A percentile compares a stretch with the other conserved stretches of the same genome.
Conservation (phyloP, 441 rosid species). For the Pelargonium cotyledonis region DNA sequence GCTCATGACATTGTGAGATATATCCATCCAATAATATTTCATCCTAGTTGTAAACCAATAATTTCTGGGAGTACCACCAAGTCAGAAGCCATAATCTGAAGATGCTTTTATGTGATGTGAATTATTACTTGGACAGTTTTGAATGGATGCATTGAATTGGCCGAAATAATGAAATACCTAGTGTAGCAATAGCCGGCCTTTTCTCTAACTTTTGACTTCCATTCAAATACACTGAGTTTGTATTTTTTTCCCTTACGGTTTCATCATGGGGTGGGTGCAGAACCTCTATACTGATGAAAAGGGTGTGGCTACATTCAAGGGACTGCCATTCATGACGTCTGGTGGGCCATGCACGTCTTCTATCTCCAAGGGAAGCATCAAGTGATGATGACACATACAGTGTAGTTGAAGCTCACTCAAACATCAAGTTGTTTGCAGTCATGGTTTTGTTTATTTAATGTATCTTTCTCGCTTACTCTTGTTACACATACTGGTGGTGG, state of each 20-base stretch:
- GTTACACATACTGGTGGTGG: too few species aligned
- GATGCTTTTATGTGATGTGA: too few species aligned
- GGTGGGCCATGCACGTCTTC: constrained; percentile 74
- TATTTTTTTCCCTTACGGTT: background rate
- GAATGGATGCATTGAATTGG: constrained; percentile 3
- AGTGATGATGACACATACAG: constrained; percentile 30
- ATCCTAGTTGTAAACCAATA: background rate
- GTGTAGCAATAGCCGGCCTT: background rate
- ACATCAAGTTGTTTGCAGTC: background rate
- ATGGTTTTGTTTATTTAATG: background rate
- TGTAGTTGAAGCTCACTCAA: background rate
- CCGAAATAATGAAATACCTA: background rate
- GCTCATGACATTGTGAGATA: background rate
- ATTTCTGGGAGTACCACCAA: background rate
- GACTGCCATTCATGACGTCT: constrained; percentile 83
- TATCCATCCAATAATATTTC: background rate
- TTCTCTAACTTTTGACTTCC: background rate
- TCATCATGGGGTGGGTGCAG: constrained; percentile 40
- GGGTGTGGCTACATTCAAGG: constrained; percentile 90
- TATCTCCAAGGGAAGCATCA: constrained; percentile 70
- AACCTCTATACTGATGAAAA: constrained; percentile 75
- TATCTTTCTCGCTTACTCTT: background rate
- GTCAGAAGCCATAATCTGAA: background rate
- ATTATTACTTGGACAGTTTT: background rate
- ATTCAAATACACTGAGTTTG: constrained; percentile 1